phyloP scores from a whole-genome alignment of 192 early-diverging fungal species.

The Entomortierella beljakovae region DNA sequence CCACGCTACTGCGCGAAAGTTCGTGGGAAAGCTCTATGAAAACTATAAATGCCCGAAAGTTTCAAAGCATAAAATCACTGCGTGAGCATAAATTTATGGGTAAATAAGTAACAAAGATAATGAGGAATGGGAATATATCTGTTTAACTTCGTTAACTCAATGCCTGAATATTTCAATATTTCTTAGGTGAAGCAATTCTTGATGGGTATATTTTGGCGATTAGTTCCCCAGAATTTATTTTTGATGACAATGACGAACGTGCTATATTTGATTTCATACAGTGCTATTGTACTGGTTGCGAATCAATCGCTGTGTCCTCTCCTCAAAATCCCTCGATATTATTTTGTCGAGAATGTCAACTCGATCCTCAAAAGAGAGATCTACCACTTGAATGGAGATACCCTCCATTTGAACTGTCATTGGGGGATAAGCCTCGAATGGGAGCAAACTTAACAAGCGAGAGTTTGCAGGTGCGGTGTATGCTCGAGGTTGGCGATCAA shows the following conservation, averaged over 20 bases:
- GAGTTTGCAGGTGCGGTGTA: slow-evolving; percentile 13
- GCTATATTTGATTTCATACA: slow-evolving; percentile 20
- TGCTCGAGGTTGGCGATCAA: slow-evolving; percentile 20
- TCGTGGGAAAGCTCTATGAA: slow-evolving; percentile 12
- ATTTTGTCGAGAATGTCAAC: slow-evolving; percentile 24
- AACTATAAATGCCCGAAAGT: neutral
- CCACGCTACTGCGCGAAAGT: neutral
- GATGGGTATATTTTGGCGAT: slow-evolving; percentile 13
- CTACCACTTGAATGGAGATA: slow-evolving; percentile 10
- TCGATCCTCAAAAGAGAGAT: slow-evolving; percentile 10
- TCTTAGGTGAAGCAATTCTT: slow-evolving; percentile 13
- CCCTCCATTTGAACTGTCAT: slow-evolving; percentile 17
- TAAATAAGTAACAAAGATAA: slow-evolving; percentile 1
- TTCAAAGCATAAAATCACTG: slow-evolving; percentile 9
- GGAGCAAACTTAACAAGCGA: neutral
- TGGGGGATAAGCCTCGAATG: slow-evolving; percentile 12
- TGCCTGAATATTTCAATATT: neutral
- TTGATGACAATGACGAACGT: neutral
- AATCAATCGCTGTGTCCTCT: slow-evolving; percentile 5
- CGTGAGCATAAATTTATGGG: slow-evolving; percentile 30
- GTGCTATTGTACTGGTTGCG: slow-evolving; percentile 18
- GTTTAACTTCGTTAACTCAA: too few species aligned
- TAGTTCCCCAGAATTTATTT: slow-evolving; percentile 1
- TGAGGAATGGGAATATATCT: too few species aligned
- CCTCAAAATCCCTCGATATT: slow-evolving; percentile 15